A percentile compares a stretch with the other conserved stretches of the same genome.
Conservation (phyloP, 75 land plant genomes). For the Larix kaempferi region DNA sequence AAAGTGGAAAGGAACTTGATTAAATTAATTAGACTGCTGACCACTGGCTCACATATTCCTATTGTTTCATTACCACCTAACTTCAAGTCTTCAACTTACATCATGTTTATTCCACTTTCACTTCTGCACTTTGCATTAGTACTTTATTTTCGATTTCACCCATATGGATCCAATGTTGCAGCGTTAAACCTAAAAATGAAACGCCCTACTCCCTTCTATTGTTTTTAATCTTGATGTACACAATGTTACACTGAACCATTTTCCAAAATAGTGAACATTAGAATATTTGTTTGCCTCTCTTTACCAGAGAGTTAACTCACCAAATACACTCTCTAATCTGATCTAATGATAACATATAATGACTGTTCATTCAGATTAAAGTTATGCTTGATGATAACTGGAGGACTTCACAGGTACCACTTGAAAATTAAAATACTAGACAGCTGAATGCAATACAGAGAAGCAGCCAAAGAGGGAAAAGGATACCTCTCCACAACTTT, state of each 20-base stretch:
- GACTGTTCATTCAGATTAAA: not conserved
- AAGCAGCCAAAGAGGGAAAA: not conserved
- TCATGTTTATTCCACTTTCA: no score
- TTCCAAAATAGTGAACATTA: not conserved
- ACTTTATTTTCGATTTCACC: not conserved
- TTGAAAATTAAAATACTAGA: not conserved
- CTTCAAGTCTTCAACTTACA: no score
- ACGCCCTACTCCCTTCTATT: not conserved
- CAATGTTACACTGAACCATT: not conserved
- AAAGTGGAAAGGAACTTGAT: not conserved
- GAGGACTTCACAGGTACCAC: not conserved
- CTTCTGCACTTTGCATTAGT: not conserved
- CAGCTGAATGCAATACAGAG: not conserved
- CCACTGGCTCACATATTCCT: not conserved
- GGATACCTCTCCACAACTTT: constrained; percentile 91
- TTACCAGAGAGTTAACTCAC: not conserved
- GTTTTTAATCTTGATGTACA: not conserved
- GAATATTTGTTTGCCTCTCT: not conserved
- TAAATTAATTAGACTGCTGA: not conserved
- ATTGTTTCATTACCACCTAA: not conserved
- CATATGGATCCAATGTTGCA: not conserved
- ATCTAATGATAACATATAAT: not conserved
- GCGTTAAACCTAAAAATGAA: not conserved
- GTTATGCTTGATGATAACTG: not conserved
- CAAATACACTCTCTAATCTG: not conserved